These are phyloP conservation scores for Gynostemma pentaphyllum DNA, from an alignment of 306 rosid genomes.

Conservation along the genomic window DNA sequence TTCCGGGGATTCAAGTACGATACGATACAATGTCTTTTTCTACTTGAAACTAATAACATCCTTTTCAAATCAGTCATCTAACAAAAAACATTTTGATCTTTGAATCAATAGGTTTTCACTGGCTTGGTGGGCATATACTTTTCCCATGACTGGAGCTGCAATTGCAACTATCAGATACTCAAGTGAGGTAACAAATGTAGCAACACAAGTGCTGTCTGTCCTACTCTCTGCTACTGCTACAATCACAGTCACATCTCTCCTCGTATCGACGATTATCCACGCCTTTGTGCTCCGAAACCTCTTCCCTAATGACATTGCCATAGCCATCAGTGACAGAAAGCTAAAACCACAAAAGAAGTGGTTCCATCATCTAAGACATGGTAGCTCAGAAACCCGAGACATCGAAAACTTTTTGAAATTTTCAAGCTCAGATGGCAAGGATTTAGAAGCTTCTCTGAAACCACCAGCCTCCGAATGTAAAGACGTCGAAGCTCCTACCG, in stretches of 20 bases:
- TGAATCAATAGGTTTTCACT: constrained; percentile 54
- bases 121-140: constrained; percentile 99
- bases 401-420: constrained; percentile 59
- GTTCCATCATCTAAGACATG: constrained; percentile 35
- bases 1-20: constrained; percentile 39
- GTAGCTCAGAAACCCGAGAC: constrained; percentile 36
- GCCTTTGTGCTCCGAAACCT: constrained; percentile 67
- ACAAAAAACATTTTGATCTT: constrained; percentile 9
- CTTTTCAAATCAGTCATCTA: background rate
- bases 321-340: constrained; percentile 73
- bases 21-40: background rate
- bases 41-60: background rate
- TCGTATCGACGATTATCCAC: constrained; percentile 48
- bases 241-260: constrained; percentile 38
- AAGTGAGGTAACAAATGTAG: constrained; percentile 35
- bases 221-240: constrained; percentile 35
- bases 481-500: background rate
- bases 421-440: constrained; percentile 20
- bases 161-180: constrained; percentile 83
- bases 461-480: constrained; percentile 2
- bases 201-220: constrained; percentile 44
- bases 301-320: constrained; percentile 86
- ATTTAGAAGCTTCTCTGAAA: constrained; percentile 31
- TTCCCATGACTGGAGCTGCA: constrained; percentile 99
- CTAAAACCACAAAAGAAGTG: constrained; percentile 40